Base-by-base conservation (phyloP, 208 protist genomes). In the Paratrypanosoma confusum region DNA sequence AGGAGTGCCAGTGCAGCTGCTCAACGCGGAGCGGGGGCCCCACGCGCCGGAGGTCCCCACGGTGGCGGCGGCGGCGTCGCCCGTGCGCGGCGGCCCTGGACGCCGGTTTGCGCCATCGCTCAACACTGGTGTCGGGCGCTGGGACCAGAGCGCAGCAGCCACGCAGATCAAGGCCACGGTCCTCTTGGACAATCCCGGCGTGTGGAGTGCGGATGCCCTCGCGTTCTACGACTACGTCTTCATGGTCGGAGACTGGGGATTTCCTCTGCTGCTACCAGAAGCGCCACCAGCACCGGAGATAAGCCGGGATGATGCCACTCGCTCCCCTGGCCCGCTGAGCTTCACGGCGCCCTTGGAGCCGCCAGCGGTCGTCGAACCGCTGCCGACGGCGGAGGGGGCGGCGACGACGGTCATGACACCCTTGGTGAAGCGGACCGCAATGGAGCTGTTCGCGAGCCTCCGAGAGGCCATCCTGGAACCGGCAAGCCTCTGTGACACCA, bases 161-260 rank as follows among this genome's bases (percentile, higher is more conserved):
- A n/a, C n/a, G n/a, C n/a, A n/a, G n/a, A n/a, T n/a, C n/a, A n/a
- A n/a, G n/a, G n/a, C n/a, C n/a, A n/a, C n/a, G n/a, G n/a, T n/a
- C n/a, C n/a, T n/a, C n/a, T n/a, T n/a, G n/a, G n/a, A n/a, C n/a
- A n/a, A 22, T 24, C 10, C 20, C 20, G 33, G 27, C 28, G n/a
- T 39, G 2, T 29, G 3, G 18, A 53, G 38, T 17, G 47, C 44
- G 34, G 47, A 53, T 53, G 47, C 38, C 16, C 20, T 53, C 18
- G 47, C 37, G n/a, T 53, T 38, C 23, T 53, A 53, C n/a, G 47
- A 53, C 28, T 8, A 43, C 29, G 24, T 41, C 16, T 53, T 53
- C 37, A 17, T 53, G 14, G 37, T 53, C 26, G 47, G 47, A 14
- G 27, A 53, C 27, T 53, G 47, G 47, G 47, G 47, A 4, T 41